phyloP scores from a whole-genome alignment of 139 green algal species.

The Closterium sp. region DNA sequence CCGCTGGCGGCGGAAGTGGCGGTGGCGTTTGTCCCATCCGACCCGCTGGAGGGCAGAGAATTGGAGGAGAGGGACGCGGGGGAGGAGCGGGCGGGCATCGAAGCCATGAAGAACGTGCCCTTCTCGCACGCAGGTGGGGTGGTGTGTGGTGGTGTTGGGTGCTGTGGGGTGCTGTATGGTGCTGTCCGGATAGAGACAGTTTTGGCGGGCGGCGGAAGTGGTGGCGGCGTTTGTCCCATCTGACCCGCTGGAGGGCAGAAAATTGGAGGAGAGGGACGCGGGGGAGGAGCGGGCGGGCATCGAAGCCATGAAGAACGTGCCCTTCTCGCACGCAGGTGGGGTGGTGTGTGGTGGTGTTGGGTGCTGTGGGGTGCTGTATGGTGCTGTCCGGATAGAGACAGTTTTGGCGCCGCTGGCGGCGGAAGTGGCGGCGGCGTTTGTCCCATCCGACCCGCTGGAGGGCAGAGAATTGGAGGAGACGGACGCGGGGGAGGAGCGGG shows the following conservation, averaged over 20 bases:
- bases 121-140: not conserved
- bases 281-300: not conserved
- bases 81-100: not conserved
- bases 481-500: not conserved
- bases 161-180: not conserved
- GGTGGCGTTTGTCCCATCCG: not conserved
- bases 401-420: not conserved
- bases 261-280: too few relatives aligned
- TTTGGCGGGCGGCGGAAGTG: not conserved
- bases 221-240: not conserved
- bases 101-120: not conserved
- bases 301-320: not conserved
- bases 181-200: too few relatives aligned
- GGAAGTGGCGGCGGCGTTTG: not conserved
- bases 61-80: too few relatives aligned
- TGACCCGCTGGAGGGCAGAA: not conserved
- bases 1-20: not conserved
- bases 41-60: not conserved
- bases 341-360: not conserved
- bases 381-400: too few relatives aligned
- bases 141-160: not conserved
- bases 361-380: not conserved
- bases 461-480: not conserved
- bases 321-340: not conserved
- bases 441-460: too few relatives aligned